These are phyloP conservation scores for Pestalotiopsis fici DNA, from an alignment of 2,329 filamentous ascomycete species.

Conservation along the genomic window DNA sequence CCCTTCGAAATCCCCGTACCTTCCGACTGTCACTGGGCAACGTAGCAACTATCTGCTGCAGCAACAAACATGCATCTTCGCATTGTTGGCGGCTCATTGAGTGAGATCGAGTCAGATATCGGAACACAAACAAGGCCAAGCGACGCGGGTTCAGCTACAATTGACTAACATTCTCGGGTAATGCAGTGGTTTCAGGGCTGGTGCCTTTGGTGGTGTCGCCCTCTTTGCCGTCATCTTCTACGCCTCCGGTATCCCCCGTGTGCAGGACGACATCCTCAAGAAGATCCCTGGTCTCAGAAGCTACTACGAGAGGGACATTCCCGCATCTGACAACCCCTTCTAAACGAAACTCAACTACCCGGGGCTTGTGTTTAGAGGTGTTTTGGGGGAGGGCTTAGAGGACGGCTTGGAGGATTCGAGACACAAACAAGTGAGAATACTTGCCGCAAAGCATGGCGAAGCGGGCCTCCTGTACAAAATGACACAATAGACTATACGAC, in stretches of 20 bases:
- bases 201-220: constrained; percentile 58
- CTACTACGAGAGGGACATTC: constrained; percentile 54
- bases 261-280: constrained; percentile 62
- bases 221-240: constrained; percentile 60
- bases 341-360: constrained; percentile 1
- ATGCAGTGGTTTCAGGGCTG: constrained; percentile 52
- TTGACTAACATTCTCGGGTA: not conserved
- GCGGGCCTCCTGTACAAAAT: constrained; percentile 14
- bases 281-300: constrained; percentile 56
- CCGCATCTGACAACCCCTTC: constrained; percentile 56
- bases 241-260: constrained; percentile 62
- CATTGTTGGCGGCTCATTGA: not conserved
- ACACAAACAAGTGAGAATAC: not conserved
- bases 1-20: not conserved
- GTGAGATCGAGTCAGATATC: not conserved
- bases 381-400: not conserved
- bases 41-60: not conserved
- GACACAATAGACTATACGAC: constrained; percentile 14
- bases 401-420: not conserved
- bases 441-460: constrained; percentile 5
- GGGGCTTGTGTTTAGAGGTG: not conserved
- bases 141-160: not conserved
- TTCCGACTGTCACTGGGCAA: not conserved
- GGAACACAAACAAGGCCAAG: not conserved
- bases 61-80: not conserved